Evolutionary conservation across 768 basidiomycete genomes (phyloP).

Genomic region (Chlorophyllum brunneum): DNA sequence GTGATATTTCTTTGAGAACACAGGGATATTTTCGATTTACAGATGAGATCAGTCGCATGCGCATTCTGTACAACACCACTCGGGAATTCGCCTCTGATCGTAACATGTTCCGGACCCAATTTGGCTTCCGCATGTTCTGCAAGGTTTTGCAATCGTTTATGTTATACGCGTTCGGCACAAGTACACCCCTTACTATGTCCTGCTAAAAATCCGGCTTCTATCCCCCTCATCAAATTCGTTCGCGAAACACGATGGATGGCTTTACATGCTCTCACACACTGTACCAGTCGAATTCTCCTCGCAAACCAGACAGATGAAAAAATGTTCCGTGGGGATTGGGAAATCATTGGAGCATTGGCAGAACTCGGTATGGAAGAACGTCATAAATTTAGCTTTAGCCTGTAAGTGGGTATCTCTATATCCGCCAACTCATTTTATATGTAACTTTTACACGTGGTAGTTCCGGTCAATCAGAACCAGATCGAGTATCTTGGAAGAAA

Average conservation of each 20-base stretch:
- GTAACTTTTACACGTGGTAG: not conserved
- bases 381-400: slow-evolving; percentile 45
- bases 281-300: slow-evolving; percentile 60
- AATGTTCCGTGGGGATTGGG: slow-evolving; percentile 46
- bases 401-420: slow-evolving; percentile 26
- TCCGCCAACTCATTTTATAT: slow-evolving; percentile 5
- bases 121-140: slow-evolving; percentile 47
- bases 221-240: slow-evolving; percentile 57
- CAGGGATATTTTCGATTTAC: slow-evolving; percentile 79
- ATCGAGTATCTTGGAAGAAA: slow-evolving; percentile 63
- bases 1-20: slow-evolving; percentile 14
- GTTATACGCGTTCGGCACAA: slow-evolving; percentile 58
- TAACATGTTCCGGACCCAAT: slow-evolving; percentile 49
- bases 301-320: slow-evolving; percentile 46
- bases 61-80: slow-evolving; percentile 71
- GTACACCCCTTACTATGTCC: slow-evolving; percentile 73
- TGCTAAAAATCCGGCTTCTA: slow-evolving; percentile 65
- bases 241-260: slow-evolving; percentile 68
- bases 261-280: slow-evolving; percentile 67
- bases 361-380: slow-evolving; percentile 75
- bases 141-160: slow-evolving; percentile 80
- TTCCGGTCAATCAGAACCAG: slow-evolving; percentile 43
- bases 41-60: slow-evolving; percentile 58
- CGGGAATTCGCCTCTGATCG: slow-evolving; percentile 39
- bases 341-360: slow-evolving; percentile 58